Evolutionary conservation across 2,329 filamentous ascomycete genomes (phyloP), one percentile per base, ranked within the genome.

Genomic region (Domatiomyces catenatus): DNA sequence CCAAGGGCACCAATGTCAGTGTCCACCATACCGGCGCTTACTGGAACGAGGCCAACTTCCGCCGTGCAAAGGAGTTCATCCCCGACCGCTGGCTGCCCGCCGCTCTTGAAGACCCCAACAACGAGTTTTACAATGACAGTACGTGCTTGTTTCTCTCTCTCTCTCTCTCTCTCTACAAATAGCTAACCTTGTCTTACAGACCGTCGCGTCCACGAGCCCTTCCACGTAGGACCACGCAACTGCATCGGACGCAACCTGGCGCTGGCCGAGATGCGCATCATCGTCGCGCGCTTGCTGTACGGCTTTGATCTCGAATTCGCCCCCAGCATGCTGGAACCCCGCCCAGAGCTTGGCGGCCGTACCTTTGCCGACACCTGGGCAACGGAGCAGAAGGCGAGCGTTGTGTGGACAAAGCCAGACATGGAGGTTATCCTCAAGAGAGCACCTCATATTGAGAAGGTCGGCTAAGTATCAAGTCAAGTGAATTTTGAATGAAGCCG

Each of bases 191-290:
- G 22, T 24, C 22, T 24, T 15, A 15, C 32, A 39, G 32, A 49
- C 8, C 39, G 17, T 22, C 12, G 46, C 47, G 48, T 44, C 17
- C 32, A 24, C 42, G 45, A 50, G 15, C 49, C 49, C 22, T 51
- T 51, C 46, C 19, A 18, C 42, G 8, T 48, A 12, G 49, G 49
- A 8, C 45, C 43, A 6, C 46, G 26, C 6, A 28, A 47, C 45
- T 47, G 45, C 26, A 24, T 47, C 20, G 45, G 45, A 3, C 39
- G 42, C 44, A 74, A 71, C 51, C 62, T 77, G 39, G 72, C 73
- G 2, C 73, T 72, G 47, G 64, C 69, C 18, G 73, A 77, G 57
- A 72, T 76, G 66, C 65, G 73, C 3, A 59, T 74, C 4, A 70
- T 75, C 39, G 58, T 77, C 5, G 67, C 70, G 0, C 67, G 67